Evolutionary conservation across 2,329 filamentous ascomycete genomes (phyloP).

Genomic region (Myriosclerotinia duriaeana): DNA sequence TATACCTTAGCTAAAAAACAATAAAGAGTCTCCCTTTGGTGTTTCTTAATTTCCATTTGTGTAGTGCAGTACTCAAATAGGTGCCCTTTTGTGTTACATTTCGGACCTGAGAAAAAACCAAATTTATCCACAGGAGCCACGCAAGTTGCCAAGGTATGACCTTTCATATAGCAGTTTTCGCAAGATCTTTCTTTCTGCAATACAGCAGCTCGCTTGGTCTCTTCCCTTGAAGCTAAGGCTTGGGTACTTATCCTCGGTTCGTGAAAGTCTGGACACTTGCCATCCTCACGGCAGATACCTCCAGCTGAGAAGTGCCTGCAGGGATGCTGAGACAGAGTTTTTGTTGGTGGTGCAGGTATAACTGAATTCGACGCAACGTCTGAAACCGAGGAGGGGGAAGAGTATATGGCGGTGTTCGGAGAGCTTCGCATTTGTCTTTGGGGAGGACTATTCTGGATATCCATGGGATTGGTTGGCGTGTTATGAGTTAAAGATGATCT

Average conservation of each 20-base stretch:
- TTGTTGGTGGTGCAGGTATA: neutral
- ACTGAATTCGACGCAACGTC: no score
- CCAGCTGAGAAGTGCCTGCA: no score
- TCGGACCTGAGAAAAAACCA: conserved; percentile 8
- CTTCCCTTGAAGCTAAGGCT: no score
- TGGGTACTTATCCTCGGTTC: no score
- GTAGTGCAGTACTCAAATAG: neutral
- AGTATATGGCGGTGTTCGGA: neutral
- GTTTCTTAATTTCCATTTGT: no score
- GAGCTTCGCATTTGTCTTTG: neutral
- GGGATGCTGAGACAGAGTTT: no score
- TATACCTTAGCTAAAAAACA: neutral
- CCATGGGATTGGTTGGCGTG: neutral
- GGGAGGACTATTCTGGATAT: neutral
- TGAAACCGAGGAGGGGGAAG: neutral
- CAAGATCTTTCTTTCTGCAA: neutral
- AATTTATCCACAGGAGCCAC: conserved; percentile 7
- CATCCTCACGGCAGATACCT: no score
- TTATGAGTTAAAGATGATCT: neutral
- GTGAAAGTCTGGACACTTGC: no score
- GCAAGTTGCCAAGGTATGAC: neutral
- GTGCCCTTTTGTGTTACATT: neutral
- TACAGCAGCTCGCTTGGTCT: neutral
- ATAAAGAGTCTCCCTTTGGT: neutral
- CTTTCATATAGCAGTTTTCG: neutral